Conservation (phyloP, 2,329 filamentous ascomycete species). For the Colletotrichum camelliae region DNA sequence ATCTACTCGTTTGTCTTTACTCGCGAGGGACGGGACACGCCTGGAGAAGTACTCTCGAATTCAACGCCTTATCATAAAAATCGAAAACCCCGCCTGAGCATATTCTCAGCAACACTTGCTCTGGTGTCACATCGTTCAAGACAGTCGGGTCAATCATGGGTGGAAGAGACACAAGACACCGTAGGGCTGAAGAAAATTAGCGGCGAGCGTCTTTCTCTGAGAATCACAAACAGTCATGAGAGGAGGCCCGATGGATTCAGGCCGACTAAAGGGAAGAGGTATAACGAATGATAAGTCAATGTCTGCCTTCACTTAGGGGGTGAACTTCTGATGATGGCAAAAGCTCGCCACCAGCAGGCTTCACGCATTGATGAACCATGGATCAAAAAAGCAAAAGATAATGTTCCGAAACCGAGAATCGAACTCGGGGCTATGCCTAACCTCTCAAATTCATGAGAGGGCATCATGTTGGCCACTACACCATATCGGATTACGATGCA, state of each 20-base stretch:
- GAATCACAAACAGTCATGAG: background rate
- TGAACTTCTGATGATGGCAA: background rate
- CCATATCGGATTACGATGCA: background rate
- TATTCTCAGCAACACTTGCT: background rate
- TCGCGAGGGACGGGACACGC: background rate
- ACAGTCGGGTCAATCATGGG: background rate
- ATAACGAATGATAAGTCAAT: background rate
- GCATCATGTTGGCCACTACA: conserved; percentile 20
- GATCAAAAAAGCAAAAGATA: background rate
- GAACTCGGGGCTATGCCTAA: conserved; percentile 20
- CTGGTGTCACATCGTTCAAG: background rate
- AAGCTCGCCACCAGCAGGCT: background rate
- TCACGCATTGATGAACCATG: no score
- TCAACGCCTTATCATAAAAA: background rate
- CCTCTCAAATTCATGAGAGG: background rate
- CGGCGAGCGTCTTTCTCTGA: background rate
- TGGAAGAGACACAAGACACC: background rate
- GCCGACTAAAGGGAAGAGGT: background rate
- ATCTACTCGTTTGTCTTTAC: background rate
- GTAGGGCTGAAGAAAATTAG: background rate
- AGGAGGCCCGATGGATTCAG: background rate
- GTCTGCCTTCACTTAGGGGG: background rate
- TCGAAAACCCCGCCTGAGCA: background rate
- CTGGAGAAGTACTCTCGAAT: background rate
- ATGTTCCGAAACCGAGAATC: conserved; percentile 17